phyloP scores from a whole-genome alignment of 306 rosid genomes.

The Rosa multiflora region DNA sequence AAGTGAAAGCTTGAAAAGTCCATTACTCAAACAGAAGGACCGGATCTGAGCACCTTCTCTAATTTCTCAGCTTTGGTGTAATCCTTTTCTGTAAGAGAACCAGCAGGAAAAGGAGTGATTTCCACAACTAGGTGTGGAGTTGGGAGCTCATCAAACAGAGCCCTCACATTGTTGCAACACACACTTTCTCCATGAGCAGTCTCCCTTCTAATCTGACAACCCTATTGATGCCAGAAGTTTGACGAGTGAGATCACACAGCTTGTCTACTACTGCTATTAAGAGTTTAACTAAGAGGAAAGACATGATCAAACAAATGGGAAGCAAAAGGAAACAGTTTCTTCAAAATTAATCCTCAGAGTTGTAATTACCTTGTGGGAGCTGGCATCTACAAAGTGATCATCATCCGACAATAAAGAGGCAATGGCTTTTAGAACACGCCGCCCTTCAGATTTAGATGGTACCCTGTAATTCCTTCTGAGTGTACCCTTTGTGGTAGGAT shows the following conservation, averaged over 20 bases:
- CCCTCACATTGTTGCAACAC: constrained; percentile 96
- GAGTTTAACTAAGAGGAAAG: neutral
- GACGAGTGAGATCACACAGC: neutral
- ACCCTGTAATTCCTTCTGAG: constrained; percentile 88
- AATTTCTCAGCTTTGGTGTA: constrained; percentile 91
- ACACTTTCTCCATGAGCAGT: constrained; percentile 99
- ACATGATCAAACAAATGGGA: neutral
- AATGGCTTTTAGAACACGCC: constrained; percentile 74
- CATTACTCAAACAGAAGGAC: constrained; percentile 64
- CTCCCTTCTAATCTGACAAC: constrained; percentile 94
- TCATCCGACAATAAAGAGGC: constrained; percentile 85
- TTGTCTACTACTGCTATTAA: neutral
- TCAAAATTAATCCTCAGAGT: neutral
- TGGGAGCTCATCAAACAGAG: constrained; percentile 93
- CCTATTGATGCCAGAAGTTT: constrained; percentile 41
- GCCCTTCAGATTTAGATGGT: constrained; percentile 77
- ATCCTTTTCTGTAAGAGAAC: constrained; percentile 72
- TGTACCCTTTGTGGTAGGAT: constrained; percentile 94
- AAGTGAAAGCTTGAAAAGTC: neutral
- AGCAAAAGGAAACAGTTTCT: neutral
- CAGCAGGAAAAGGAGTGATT: constrained; percentile 87
- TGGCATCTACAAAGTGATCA: constrained; percentile 85
- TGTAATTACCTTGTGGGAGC: constrained; percentile 84
- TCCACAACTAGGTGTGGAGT: constrained; percentile 84
- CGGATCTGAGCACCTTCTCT: constrained; percentile 84